These are phyloP conservation scores for Hypoxylon sp. DNA, from an alignment of 2,329 filamentous ascomycete species.

Conservation along the genomic window DNA sequence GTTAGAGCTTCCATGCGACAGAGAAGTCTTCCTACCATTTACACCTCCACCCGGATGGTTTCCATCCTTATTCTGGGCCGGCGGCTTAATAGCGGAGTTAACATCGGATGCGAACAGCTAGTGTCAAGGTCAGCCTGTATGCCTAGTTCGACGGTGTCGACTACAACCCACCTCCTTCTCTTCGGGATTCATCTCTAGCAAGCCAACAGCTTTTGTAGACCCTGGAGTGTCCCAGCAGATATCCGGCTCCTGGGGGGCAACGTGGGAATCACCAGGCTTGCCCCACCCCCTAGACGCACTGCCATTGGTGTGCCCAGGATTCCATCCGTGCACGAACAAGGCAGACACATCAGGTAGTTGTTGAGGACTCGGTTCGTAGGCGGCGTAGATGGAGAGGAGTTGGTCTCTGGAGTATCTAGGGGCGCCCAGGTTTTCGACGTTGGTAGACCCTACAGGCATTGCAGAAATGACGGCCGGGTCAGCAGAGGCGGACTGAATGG, in stretches of 20 bases:
- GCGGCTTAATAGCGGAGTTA: slow-evolving; percentile 92
- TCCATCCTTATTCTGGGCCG: slow-evolving; percentile 77
- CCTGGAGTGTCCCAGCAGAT: slow-evolving; percentile 89
- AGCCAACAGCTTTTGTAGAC: slow-evolving; percentile 74
- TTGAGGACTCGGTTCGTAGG: slow-evolving; percentile 59
- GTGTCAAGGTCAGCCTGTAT: slow-evolving; percentile 48
- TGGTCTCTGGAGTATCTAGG: slow-evolving; percentile 82
- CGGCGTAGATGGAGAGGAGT: slow-evolving; percentile 76
- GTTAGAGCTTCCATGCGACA: slow-evolving; percentile 76
- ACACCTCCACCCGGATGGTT: slow-evolving; percentile 65
- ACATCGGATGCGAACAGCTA: slow-evolving; percentile 87
- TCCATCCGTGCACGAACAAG: slow-evolving; percentile 82
- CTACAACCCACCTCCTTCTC: slow-evolving; percentile 68
- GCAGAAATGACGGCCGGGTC: slow-evolving; percentile 66
- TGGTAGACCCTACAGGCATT: slow-evolving; percentile 66
- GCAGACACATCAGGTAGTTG: slow-evolving; percentile 71
- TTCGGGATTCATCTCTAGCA: slow-evolving; percentile 75
- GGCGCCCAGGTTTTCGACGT: slow-evolving; percentile 60
- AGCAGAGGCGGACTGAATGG: slow-evolving; percentile 45
- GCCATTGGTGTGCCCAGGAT: slow-evolving; percentile 78
- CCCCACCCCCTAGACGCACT: slow-evolving; percentile 76
- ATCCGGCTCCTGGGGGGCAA: slow-evolving; percentile 82
- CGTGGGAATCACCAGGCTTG: slow-evolving; percentile 79
- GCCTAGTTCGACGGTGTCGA: slow-evolving; percentile 1
- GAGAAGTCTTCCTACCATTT: slow-evolving; percentile 82